Base-by-base conservation (phyloP, 345 rosid species). In the Trapa incisa region DNA sequence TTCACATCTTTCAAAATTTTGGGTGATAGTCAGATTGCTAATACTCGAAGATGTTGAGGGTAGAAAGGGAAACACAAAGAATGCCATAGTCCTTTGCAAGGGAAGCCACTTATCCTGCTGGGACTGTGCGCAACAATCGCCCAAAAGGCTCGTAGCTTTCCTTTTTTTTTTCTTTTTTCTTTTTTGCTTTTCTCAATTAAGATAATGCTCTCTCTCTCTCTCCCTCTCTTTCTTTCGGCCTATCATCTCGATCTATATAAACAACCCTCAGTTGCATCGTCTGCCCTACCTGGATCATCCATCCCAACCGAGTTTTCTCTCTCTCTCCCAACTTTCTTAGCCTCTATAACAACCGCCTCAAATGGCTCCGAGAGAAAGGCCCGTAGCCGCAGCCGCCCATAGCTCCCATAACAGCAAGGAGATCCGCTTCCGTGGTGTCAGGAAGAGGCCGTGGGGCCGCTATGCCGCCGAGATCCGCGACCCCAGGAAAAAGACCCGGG, bases 401-500 rank as follows among this genome's bases (percentile, higher is more conserved):
- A 72, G 1, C 73, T 52, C 63, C 61, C 6, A 33, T 5, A 48
- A 33, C 33, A 48, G 67, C 61, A 80, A 71, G 70, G 98, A 89
- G 84, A 79, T 85, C 77, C 88, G 95, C 36, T 92, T 72, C 74
- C 79, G 98, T 37, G 98, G 98, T 67, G 96, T 92, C 3, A 74
- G 98, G 67, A 89, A 86, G 80, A 83, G 98, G 42, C 98, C 96
- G 0, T 92, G 98, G 97, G 97, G 98, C 9, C 89, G 91, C 16
- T 92, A 89, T 66, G 97, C 98, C 8, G 96, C 98, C 52, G 98
- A 92, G 93, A 92, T 92, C 81, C 85, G 98, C 9, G 97, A 92
- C 80, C 97, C 97, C 0, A 87, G 87, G 3, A 92, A 86, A 84
- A 89, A 89, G 73, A 82, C 93, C n/a, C 84, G 98, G 0, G 96